phyloP scores from a whole-genome alignment of 768 basidiomycete species.

The Kwoniella bestiolae region DNA sequence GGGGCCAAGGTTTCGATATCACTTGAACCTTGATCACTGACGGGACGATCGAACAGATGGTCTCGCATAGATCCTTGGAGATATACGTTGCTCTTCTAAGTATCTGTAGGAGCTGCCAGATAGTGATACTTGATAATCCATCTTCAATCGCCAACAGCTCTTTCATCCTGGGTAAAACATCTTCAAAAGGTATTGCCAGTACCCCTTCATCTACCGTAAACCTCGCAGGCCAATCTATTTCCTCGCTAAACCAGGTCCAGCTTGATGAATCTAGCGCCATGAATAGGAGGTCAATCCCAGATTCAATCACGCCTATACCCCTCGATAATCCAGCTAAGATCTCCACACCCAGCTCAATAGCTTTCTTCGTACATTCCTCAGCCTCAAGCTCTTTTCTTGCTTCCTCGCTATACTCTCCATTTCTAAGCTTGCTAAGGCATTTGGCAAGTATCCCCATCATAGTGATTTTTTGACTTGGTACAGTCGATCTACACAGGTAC shows the following conservation, averaged over 20 bases:
- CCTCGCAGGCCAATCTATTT: not conserved
- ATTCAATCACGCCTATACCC: conserved; percentile 40
- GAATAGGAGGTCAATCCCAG: conserved; percentile 49
- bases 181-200: conserved; percentile 36
- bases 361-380: conserved; percentile 24
- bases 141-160: conserved; percentile 37
- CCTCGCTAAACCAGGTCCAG: conserved; percentile 17
- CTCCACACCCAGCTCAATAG: conserved; percentile 34
- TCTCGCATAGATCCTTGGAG: conserved; percentile 29
- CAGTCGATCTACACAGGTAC: conserved; percentile 75
- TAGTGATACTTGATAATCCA: conserved; percentile 34
- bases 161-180: conserved; percentile 39
- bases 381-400: conserved; percentile 16
- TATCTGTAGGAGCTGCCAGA: conserved; percentile 42
- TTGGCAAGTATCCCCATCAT: conserved; percentile 76
- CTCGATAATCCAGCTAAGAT: conserved; percentile 27
- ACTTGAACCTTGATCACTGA: conserved; percentile 29
- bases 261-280: conserved; percentile 29
- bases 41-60: conserved; percentile 35
- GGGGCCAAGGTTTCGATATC: conserved; percentile 33
- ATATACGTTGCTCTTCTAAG: conserved; percentile 31
- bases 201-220: conserved; percentile 14
- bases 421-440: conserved; percentile 55
- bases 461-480: conserved; percentile 77
- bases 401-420: conserved; percentile 5